Base-by-base conservation (phyloP, 306 rosid genomes). In the Argentina anserina region DNA sequence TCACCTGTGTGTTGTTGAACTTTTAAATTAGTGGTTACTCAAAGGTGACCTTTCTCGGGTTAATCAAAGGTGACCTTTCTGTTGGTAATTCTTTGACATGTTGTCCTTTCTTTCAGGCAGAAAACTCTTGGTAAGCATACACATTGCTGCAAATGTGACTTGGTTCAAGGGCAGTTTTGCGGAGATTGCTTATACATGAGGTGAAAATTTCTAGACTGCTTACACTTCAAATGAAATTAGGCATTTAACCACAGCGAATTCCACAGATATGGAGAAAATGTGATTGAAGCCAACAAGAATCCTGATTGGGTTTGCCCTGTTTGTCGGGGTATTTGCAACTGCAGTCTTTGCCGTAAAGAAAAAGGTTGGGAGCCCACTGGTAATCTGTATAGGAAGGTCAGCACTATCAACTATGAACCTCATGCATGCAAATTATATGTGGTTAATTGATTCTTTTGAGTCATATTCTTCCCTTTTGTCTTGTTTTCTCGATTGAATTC, bases 151-250 rank as follows among this genome's bases (percentile, higher is more conserved):
- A 87, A 78, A 81, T 91, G 93, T n/a, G 84, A 80, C 71, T 78
- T 85, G 77, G 80, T 64, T 73, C 93, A 84, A 59, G 91, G 97
- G 23, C 75, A 73, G 76, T 11, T 91, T 2, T 89, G 97, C 69
- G 97, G 97, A 79, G 97, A 91, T 84, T 91, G 96, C 96, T 81
- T 91, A 80, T 91, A 84, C 86, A 78, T 25, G 50, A 88, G 97
- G 97, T 91, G 79, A 84, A 60, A 42, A 37, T 58, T 74, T 78
- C 67, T 56, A 12, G 21, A 52, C 11, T 53, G 29, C 60, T 53
- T 53, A 25, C 4, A 23, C 29, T 53, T 53, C 12, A 53, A 53
- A 53, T 53, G 31, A 21, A 31, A 53, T 53, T 31, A 37, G 66
- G 71, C n/a, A 75, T 50, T 73, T 26, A 71, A 17, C 59, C 41